phyloP scores from a whole-genome alignment of 352 stramenopile species.

The Globisporangium splendens region DNA sequence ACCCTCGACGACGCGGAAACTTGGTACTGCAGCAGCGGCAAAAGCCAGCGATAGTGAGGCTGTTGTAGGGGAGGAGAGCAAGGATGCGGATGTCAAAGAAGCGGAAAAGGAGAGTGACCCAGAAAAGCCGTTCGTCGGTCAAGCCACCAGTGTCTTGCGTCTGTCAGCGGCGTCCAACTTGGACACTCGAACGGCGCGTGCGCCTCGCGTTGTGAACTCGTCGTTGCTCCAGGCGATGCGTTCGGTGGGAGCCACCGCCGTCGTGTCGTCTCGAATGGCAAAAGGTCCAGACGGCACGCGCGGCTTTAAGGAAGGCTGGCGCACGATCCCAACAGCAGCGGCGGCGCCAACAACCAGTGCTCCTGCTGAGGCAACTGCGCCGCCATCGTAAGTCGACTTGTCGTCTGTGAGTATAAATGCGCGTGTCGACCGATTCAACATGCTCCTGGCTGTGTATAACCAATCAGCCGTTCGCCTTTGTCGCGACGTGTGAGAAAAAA shows the following conservation, averaged over 20 bases:
- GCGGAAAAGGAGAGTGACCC: not conserved
- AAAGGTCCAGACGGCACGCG: conserved; percentile 72
- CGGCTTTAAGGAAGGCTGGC: conserved; percentile 62
- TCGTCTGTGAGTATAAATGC: too few relatives aligned
- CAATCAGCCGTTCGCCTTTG: too few relatives aligned
- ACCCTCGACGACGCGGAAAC: conserved; percentile 31
- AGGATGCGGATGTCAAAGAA: conserved; percentile 5
- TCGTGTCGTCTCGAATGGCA: conserved; percentile 63
- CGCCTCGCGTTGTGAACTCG: conserved; percentile 58
- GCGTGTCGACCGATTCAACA: too few relatives aligned
- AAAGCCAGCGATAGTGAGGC: conserved; percentile 12
- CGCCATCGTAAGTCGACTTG: not conserved
- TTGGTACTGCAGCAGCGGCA: conserved; percentile 14
- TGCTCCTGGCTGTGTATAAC: too few relatives aligned
- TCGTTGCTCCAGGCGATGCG: conserved; percentile 65
- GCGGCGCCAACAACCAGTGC: not conserved
- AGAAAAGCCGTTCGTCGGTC: conserved; percentile 18
- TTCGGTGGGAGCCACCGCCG: conserved; percentile 52
- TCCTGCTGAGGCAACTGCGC: not conserved
- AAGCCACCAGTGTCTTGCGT: conserved; percentile 50
- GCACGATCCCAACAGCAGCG: not conserved
- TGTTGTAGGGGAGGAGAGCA: conserved; percentile 13
- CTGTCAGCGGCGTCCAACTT: conserved; percentile 22
- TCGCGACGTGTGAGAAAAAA: too few relatives aligned
- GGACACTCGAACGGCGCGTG: conserved; percentile 21